Evolutionary conservation across 192 early-diverging fungal genomes (phyloP), one percentile per base, ranked within the genome.

Genomic region (Entrophospora sp.): DNA sequence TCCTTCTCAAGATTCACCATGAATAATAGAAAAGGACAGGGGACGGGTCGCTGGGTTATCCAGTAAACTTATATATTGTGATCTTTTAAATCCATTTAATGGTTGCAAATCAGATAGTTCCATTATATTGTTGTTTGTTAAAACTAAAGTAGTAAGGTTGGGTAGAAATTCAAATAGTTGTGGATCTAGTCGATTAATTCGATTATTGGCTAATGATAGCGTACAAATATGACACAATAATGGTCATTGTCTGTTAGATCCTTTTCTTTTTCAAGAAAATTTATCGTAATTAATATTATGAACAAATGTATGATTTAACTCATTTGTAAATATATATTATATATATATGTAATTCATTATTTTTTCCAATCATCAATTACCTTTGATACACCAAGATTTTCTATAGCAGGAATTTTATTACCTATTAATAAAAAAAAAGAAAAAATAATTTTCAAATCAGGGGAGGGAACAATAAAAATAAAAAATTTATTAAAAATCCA

Each of bases 191-290:
- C 81, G 77, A 5, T 79, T 75, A 51, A 99, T 88, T 32, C 95
- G 87, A 81, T 99, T 99, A 77, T 94, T 92, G 40, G 87, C 81
- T 14, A 89, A 71, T 34, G 95, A 79, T 31, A 99, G 73, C 27
- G 78, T 73, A 38, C 80, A 81, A 22, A 99, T 83, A 14, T 93
- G 86, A 1, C 67, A 36, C 62, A 97, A 81, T 9, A 72, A 75
- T 6, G 97, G 97, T 92, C 92, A 74, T 99, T 99, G 72, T 93
- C 84, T 59, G 92, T 91, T 32, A 99, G 76, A 74, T 99, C 92
- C n/a, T n/a, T n/a, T n/a, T n/a, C n/a, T n/a, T n/a, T n/a, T n/a
- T n/a, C n/a, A n/a, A n/a, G n/a, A n/a, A n/a, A n/a, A n/a, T n/a
- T n/a, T n/a, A n/a, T n/a, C n/a, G n/a, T n/a, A n/a, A n/a, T n/a